phyloP scores from a whole-genome alignment of 2,329 filamentous ascomycete species.

The Colletotrichum spinosum region DNA sequence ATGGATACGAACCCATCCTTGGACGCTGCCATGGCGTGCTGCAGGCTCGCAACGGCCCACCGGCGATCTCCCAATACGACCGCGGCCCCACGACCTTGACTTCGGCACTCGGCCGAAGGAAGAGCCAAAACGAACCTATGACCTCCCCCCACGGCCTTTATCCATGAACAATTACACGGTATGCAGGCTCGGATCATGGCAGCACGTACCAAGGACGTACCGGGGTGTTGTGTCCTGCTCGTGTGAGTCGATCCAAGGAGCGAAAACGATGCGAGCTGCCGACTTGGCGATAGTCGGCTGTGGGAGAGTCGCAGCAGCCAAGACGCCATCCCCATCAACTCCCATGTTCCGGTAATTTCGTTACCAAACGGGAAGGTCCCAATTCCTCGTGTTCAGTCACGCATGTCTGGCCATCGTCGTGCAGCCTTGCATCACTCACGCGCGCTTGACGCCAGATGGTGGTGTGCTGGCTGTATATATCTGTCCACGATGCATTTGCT shows the following conservation, averaged over 20 bases:
- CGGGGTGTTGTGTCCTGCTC: too few species aligned
- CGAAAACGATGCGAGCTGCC: slow-evolving; percentile 6
- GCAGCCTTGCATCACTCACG: neutral
- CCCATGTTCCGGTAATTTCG: slow-evolving; percentile 15
- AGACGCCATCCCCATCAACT: slow-evolving; percentile 6
- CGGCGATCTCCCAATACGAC: slow-evolving; percentile 25
- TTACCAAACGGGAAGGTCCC: slow-evolving; percentile 24
- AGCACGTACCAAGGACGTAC: too few species aligned
- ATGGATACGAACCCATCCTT: neutral
- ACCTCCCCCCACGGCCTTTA: neutral
- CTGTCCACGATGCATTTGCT: neutral
- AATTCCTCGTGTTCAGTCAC: slow-evolving; percentile 30
- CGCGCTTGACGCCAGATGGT: slow-evolving; percentile 7
- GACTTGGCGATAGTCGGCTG: slow-evolving; percentile 15
- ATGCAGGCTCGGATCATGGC: too few species aligned
- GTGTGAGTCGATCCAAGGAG: neutral
- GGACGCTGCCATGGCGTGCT: slow-evolving; percentile 12
- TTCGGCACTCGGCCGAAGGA: slow-evolving; percentile 19
- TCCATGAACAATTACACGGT: too few species aligned
- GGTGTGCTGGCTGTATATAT: neutral
- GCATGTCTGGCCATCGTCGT: neutral
- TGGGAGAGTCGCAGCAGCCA: slow-evolving; percentile 3
- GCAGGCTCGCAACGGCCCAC: slow-evolving; percentile 19
- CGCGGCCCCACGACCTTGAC: slow-evolving; percentile 24
- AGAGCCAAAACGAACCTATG: neutral